Conservation (phyloP, 176 grass and related monocot species). For the Rhynchospora breviuscula region DNA sequence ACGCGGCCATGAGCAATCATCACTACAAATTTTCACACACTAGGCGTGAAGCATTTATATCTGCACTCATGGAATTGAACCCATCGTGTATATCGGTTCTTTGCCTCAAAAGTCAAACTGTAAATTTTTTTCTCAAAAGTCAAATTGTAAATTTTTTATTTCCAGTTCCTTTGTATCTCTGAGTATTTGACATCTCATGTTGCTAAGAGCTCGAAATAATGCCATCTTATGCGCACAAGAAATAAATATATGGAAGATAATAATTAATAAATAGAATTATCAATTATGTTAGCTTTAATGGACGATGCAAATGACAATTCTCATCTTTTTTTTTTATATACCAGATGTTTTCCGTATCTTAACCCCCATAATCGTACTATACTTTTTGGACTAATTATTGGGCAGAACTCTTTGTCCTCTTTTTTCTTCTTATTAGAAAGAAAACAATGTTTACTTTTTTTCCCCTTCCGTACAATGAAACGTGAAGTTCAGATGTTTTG, state of each 20-base stretch:
- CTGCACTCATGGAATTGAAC: background rate
- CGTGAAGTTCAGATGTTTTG: background rate
- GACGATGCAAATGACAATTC: too few relatives aligned
- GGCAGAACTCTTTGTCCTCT: background rate
- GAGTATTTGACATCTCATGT: background rate
- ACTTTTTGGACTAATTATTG: background rate
- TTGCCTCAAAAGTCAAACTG: background rate
- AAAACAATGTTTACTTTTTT: background rate
- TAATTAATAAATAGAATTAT: background rate
- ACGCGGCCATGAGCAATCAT: constrained; percentile 11
- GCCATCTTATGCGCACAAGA: background rate
- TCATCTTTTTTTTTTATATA: too few relatives aligned
- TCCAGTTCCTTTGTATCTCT: background rate
- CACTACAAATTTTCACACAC: constrained; percentile 17
- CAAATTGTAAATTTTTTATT: background rate
- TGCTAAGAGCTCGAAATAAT: background rate
- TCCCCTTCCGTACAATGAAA: background rate
- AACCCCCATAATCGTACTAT: background rate
- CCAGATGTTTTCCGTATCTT: background rate
- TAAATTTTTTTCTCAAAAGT: background rate
- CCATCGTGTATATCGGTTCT: background rate
- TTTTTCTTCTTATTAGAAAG: background rate
- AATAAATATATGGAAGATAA: background rate
- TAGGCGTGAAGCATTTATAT: constrained; percentile 38
- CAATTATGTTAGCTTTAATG: background rate